Conservation (phyloP, 305 asterid species). For the Striga hermonthica region DNA sequence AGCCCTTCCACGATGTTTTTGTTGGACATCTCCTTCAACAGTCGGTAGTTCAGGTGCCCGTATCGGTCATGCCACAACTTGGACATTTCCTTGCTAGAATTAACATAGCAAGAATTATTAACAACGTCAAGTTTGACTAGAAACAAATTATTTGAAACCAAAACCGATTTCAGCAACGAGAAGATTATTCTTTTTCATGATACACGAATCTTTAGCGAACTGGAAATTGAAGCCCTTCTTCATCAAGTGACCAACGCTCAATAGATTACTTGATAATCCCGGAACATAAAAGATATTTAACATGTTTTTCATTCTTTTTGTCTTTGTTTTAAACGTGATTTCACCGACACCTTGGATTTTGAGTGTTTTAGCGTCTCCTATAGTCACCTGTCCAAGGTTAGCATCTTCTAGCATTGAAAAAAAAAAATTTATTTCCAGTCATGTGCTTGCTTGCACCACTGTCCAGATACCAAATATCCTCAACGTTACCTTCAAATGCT, state of each 20-base stretch:
- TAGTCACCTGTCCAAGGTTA: neutral
- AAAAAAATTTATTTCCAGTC: neutral
- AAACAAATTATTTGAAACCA: neutral
- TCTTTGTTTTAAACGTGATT: neutral
- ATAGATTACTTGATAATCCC: neutral
- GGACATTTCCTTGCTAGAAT: neutral
- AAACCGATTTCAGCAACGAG: neutral
- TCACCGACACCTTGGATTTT: neutral
- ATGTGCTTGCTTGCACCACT: neutral
- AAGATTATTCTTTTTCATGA: neutral
- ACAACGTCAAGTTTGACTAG: neutral
- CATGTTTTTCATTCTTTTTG: neutral
- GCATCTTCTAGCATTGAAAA: neutral
- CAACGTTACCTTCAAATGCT: neutral
- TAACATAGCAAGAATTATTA: neutral
- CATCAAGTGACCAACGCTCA: neutral
- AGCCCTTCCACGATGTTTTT: neutral
- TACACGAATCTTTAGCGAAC: neutral
- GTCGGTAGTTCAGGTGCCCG: neutral
- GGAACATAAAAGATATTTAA: too few species aligned
- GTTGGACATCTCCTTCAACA: neutral
- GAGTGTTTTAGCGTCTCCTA: neutral
- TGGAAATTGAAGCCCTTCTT: neutral
- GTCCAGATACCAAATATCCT: neutral
- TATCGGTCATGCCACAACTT: neutral